Percentiles rank a stretch among this genome's conserved stretches.
phyloP scores from a whole-genome alignment of 805 yeast genomes.

The Candida cerambycidarum region DNA sequence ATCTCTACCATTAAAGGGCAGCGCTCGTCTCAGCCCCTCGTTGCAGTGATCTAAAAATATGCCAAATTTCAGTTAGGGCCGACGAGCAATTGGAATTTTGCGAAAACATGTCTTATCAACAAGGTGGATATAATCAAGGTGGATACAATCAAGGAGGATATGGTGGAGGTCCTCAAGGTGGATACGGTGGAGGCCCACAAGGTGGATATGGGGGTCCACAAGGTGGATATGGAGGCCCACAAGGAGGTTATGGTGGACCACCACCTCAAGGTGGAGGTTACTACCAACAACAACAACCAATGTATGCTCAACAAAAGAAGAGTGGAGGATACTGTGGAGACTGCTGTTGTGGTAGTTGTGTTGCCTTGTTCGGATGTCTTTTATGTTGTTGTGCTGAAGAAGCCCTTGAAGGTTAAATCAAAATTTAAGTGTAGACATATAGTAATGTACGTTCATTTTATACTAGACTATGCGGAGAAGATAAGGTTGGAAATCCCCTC shows the following conservation, averaged over 20 bases:
- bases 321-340: constrained; percentile 29
- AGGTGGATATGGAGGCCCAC: constrained; percentile 16
- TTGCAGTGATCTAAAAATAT: background rate
- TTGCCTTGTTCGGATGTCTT: constrained; percentile 22
- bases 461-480: too few species aligned
- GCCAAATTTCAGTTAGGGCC: background rate
- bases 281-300: constrained; percentile 43
- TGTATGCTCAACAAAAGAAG: constrained; percentile 36
- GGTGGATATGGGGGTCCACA: constrained; percentile 23
- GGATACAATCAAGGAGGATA: constrained; percentile 9
- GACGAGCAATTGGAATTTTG: constrained; percentile 4
- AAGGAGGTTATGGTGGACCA: constrained; percentile 21
- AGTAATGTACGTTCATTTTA: background rate
- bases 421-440: background rate
- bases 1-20: too few species aligned
- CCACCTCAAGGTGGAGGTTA: constrained; percentile 31
- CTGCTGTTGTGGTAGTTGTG: constrained; percentile 38
- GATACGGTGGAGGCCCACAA: constrained; percentile 22
- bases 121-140: constrained; percentile 13
- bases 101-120: constrained; percentile 9
- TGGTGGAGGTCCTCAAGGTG: constrained; percentile 23
- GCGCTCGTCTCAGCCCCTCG: background rate
- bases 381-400: constrained; percentile 10
- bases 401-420: constrained; percentile 3
- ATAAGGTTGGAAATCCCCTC: too few species aligned